Base-by-base conservation (phyloP, 495 filamentous ascomycete genomes). In the Neurospora sp. region DNA sequence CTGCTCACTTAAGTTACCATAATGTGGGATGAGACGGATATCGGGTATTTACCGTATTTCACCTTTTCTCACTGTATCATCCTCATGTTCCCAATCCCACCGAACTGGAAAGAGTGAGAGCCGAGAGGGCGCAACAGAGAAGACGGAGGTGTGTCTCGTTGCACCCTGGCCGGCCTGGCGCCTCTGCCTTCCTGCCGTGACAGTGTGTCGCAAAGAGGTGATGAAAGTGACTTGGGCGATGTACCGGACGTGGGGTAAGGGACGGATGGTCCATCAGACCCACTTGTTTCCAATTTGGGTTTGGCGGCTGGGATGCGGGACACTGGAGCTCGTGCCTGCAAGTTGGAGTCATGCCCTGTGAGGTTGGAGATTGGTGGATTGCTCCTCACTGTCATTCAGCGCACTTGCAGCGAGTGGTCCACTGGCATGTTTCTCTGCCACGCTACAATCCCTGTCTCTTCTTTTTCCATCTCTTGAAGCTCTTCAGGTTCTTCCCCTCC, bases 241-340 rank as follows among this genome's bases (percentile, higher is more conserved):
- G 72, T 73, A 73, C 60, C 62, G 69, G 49, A 69, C 72, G 62
- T 73, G 62, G 72, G 72, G 72, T 73, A 73, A 70, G 39, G 38
- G 60, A 72, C 44, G 38, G 37, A 60, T 60, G 20, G 20, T 60
- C 46, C 11, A 60, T 27, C 5, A 27, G 20, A 23, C 49, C 49
- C 49, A 31, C 49, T 54, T 54, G 20, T 54, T 54, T 6, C 20
- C 46, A 1, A 5, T 5, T 23, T 49, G 10, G 46, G n/a, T 49
- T 49, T 49, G 46, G 46, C 46, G 46, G 46, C 46, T 49, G n/a
- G n/a, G 18, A 23, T 54, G 46, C 46, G 46, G 46, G 46, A 54
- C 46, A 23, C 20, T 54, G 20, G 20, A 27, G 46, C 46, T 54
- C n/a, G n/a, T 49, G 44, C 44, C 44, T 49, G 44, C 46, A 49